Evolutionary conservation across 352 stramenopile genomes (phyloP).

Genomic region (Phytophthora pluvialis): DNA sequence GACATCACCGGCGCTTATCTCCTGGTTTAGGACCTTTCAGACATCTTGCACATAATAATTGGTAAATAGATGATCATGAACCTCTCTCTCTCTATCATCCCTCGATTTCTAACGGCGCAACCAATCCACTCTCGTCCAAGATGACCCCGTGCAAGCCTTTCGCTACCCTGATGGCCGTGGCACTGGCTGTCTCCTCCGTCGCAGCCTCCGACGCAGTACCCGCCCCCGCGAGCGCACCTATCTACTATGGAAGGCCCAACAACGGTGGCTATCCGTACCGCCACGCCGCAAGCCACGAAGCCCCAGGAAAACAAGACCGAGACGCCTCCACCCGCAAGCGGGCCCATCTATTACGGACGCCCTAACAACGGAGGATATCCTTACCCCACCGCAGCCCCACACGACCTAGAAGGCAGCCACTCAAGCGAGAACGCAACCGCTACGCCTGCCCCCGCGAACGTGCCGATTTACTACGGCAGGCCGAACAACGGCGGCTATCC

Average conservation of each 20-base stretch:
- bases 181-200: conserved; percentile 1
- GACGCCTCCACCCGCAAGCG: not conserved
- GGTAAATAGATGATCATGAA: too few species aligned
- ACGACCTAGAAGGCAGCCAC: not conserved
- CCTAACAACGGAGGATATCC: conserved; percentile 27
- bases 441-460: not conserved
- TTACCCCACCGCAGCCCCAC: conserved; percentile 14
- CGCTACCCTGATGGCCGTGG: conserved; percentile 1
- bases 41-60: too few species aligned
- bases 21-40: too few species aligned
- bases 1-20: too few species aligned
- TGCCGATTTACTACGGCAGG: conserved; percentile 16
- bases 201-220: conserved; percentile 2
- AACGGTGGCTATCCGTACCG: conserved; percentile 27
- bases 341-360: conserved; percentile 15
- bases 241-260: conserved; percentile 24
- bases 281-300: not conserved
- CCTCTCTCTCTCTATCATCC: too few species aligned
- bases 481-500: conserved; percentile 28
- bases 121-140: not conserved
- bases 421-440: conserved; percentile 6
- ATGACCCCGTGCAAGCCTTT: conserved; percentile 28
- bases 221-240: not conserved
- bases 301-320: conserved; percentile 11
- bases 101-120: not conserved